Percentiles rank a stretch among this genome's conserved stretches.
Conservation (phyloP, 2,329 filamentous ascomycete species). For the Hymenoscyphus fructigenus region DNA sequence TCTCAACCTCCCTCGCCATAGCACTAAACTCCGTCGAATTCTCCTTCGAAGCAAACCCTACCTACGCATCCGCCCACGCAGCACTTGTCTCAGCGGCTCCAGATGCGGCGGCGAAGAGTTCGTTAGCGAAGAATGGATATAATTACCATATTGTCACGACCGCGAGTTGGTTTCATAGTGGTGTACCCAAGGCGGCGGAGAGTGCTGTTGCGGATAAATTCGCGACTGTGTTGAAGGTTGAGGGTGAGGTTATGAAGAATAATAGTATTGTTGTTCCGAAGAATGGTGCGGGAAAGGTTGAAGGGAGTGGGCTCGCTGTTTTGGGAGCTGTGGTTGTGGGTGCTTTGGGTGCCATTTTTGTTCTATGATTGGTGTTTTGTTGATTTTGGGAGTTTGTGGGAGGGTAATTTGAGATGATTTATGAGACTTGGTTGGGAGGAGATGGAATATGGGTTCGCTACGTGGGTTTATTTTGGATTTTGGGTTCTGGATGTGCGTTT, state of each 20-base stretch:
- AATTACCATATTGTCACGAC: background rate
- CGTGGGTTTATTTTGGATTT: background rate
- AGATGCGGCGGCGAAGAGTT: conserved; percentile 9
- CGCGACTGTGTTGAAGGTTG: conserved; percentile 5
- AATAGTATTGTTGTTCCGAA: background rate
- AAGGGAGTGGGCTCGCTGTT: background rate
- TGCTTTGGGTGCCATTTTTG: background rate
- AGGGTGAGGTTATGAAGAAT: background rate
- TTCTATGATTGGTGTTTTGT: background rate
- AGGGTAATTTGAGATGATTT: no score
- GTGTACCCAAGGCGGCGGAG: background rate
- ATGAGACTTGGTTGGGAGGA: background rate
- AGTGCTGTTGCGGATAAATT: conserved; percentile 14
- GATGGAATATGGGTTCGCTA: background rate
- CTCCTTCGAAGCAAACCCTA: conserved; percentile 20
- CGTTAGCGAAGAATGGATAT: conserved; percentile 9
- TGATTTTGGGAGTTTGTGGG: background rate
- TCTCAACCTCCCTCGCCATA: conserved; percentile 26
- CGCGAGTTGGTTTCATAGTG: background rate
- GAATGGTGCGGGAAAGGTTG: background rate
- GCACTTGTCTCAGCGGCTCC: conserved; percentile 28
- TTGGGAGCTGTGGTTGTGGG: background rate
- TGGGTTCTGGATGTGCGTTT: background rate
- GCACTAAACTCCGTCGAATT: conserved; percentile 21
- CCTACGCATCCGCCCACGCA: conserved; percentile 21